Base-by-base conservation (phyloP, 495 filamentous ascomycete species). In the Penicillium ochrochloron region DNA sequence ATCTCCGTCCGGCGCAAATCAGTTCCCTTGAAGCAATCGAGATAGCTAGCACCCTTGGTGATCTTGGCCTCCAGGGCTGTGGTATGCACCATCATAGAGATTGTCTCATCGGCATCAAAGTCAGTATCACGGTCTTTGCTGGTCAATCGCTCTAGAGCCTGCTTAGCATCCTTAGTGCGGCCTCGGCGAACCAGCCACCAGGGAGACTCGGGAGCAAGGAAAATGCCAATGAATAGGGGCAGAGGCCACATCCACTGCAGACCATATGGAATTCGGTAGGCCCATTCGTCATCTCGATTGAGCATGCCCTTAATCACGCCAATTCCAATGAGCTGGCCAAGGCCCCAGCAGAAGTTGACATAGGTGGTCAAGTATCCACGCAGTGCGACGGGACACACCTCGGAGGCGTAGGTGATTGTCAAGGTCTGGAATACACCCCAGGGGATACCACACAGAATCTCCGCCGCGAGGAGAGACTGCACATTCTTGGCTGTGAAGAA, bases 221-320 rank as follows among this genome's bases (percentile, higher is more conserved):
- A 81, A 61, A 92, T 88, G 27, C 88, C 90, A 62, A 92, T 80
- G 59, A 90, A 84, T 7, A 95, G 80, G 3, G 91, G 91, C 5
- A 90, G 70, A 0, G 91, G 90, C 90, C 90, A 95, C 84, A 95
- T 90, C 91, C 92, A 95, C 75, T 95, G 92, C 9, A 93, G 71
- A 4, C 86, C 87, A 64, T 91, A 93, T 0, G 88, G 88, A 61
- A 88, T 86, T 14, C 87, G 81, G 72, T 90, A 91, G 2, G 86
- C 82, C 88, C 88, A 90, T 68, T 89, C 70, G 56, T 88, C 85
- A 2, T 76, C 51, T 12, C 86, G 78, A 51, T 78, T 73, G 53
- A 89, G 69, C 83, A 91, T 86, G 29, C 80, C 78, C 74, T 85
- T 87, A 66, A 94, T 88, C 57, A 92, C 90, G 19, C 89, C 90